phyloP scores from a whole-genome alignment of 805 yeast species.

The Wickerhamomyces queroliae region DNA sequence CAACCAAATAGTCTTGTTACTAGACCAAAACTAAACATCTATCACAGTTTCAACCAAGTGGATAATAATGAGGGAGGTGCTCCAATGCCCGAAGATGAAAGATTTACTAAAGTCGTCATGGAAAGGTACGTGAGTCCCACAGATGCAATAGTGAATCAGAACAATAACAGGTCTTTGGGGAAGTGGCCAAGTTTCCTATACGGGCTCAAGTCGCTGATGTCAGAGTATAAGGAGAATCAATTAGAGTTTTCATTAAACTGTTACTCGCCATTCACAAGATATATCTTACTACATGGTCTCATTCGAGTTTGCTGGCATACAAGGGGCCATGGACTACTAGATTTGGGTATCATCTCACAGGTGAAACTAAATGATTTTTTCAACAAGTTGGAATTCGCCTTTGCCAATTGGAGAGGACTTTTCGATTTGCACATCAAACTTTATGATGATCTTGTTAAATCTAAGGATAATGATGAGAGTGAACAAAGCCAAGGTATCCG shows the following conservation, averaged over 20 bases:
- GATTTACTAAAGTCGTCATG: not conserved
- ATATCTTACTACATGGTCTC: conserved; percentile 28
- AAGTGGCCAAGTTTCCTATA: conserved; percentile 33
- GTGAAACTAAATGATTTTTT: not conserved
- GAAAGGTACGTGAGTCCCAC: not conserved
- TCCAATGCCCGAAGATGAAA: not conserved
- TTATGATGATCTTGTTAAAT: not conserved
- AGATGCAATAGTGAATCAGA: not conserved
- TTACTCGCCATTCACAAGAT: conserved; percentile 29
- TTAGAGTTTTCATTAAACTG: conserved; percentile 29
- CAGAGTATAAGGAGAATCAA: conserved; percentile 23
- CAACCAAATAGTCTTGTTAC: conserved; percentile 22
- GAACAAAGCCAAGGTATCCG: not conserved
- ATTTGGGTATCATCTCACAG: not conserved
- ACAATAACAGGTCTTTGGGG: conserved; percentile 22
- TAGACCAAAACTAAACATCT: conserved; percentile 1
- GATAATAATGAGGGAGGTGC: not conserved
- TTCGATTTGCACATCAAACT: not conserved
- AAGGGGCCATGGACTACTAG: not conserved
- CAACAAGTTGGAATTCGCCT: not conserved
- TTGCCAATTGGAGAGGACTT: not conserved
- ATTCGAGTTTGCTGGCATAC: not conserved
- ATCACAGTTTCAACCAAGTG: not conserved
- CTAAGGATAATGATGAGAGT: not conserved
- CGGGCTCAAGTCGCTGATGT: conserved; percentile 27